Percentiles rank a stretch among this genome's conserved stretches.
phyloP scores from a whole-genome alignment of 495 filamentous ascomycete genomes.

The Tuber magnatum region DNA sequence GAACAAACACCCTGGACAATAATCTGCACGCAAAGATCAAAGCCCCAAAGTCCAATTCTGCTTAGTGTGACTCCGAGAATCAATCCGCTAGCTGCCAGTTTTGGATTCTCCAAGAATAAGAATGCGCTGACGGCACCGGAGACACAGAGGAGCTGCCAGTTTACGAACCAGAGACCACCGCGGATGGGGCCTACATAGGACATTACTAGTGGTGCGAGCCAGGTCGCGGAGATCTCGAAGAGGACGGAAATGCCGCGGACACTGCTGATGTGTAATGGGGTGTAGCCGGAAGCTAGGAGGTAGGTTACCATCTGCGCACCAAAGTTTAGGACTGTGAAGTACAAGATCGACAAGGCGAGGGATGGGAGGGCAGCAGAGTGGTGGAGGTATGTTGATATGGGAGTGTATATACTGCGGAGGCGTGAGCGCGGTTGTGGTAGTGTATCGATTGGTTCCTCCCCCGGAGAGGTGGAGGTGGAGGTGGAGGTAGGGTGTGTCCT shows the following conservation, averaged over 20 bases:
- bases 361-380: slow-evolving; percentile 51
- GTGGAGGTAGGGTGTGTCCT: slow-evolving; percentile 24
- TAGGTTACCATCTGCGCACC: slow-evolving; percentile 55
- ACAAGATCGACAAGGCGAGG: slow-evolving; percentile 50
- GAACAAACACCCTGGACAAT: slow-evolving; percentile 57
- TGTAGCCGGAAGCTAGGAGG: slow-evolving; percentile 51
- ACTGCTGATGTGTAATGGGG: slow-evolving; percentile 48
- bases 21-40: slow-evolving; percentile 58
- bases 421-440: slow-evolving; percentile 42
- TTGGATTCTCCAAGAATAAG: slow-evolving; percentile 39
- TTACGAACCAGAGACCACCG: slow-evolving; percentile 57
- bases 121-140: slow-evolving; percentile 46
- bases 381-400: slow-evolving; percentile 49
- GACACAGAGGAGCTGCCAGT: slow-evolving; percentile 55
- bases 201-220: slow-evolving; percentile 50
- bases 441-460: slow-evolving; percentile 2
- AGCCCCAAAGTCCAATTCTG: slow-evolving; percentile 60
- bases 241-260: slow-evolving; percentile 50
- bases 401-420: slow-evolving; percentile 41
- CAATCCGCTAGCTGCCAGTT: slow-evolving; percentile 45
- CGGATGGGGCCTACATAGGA: slow-evolving; percentile 51
- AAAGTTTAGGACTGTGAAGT: slow-evolving; percentile 56
- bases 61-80: slow-evolving; percentile 52
- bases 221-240: slow-evolving; percentile 48
- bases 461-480: slow-evolving; percentile 40